Base-by-base conservation (phyloP, 1,284 basidiomycete genomes). In the Porodaedalea pini region DNA sequence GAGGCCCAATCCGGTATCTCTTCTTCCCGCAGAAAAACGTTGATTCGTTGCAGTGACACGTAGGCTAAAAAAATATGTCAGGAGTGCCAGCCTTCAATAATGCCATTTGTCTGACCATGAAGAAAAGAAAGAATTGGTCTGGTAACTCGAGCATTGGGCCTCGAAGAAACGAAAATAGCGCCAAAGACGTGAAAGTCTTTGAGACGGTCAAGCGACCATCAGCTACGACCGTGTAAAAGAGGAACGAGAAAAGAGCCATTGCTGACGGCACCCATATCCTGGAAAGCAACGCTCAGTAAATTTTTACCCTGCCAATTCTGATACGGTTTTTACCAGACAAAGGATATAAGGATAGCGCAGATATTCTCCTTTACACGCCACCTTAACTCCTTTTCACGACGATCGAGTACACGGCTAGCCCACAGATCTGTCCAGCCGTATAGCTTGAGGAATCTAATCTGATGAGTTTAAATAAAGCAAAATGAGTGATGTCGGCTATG, bases 261-360 rank as follows among this genome's bases (percentile, higher is more conserved):
- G 83, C 84, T 15, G 83, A 86, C 15, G 85, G 85, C 60, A 86
- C 81, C 84, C 85, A 87, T 25, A 78, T 80, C 85, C 83, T 85
- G 58, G 19, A 45, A 49, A 50, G 15, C 34, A 44, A 8, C 32
- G 41, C 36, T 44, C 23, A 52, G n/a, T 25, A 39, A 52, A 48
- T 51, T 47, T n/a, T 53, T 10, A 17, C 19, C 11, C n/a, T 25
- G 4, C 17, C 15, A 41, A 31, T 19, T 17, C 43, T 17, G 37
- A 17, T 17, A n/a, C 13, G 37, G 10, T 7, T 51, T 68, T 54
- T 62, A 82, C 82, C 85, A 86, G 51, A 86, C 81, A 65, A 86
- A 88, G 4, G 78, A 75, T 53, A 85, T 82, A 10, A 79, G 59
- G 1, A 79, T 79, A 59, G 77, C 76, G 17, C 86, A 75, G 13